Evolutionary conservation across 768 basidiomycete genomes (phyloP), one percentile per base, ranked within the genome.

Genomic region (Hericium rajendrae): DNA sequence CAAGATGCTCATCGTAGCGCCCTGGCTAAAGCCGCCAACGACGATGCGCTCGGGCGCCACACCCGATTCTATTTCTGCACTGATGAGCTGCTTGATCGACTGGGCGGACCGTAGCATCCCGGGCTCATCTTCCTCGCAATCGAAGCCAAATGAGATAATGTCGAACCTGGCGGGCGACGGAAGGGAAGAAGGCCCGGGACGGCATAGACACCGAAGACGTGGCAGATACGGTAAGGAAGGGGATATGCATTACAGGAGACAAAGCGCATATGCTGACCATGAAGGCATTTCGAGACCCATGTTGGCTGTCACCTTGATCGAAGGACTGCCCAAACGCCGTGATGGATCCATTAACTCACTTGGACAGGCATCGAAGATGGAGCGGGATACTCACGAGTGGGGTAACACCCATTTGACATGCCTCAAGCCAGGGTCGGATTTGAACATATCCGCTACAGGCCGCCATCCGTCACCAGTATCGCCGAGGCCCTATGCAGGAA

Each of bases 341-440:
- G 28, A n/a, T 39, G 40, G 22, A 16, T 37, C 56, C 52, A 10
- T 51, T 55, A 37, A 26, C 2, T 13, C 15, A 43, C 22, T 38
- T 48, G 38, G 22, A 13, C 48, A 24, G 12, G 38, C 66, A 60
- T 13, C 63, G 59, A 54, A 46, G 24, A 54, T 43, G 58, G 50
- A 55, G 24, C 54, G 52, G 3, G 53, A 53, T 58, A 74, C 83
- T 73, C 74, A 88, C 78, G 88, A 85, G 69, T 91, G 84, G 18
- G 92, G 92, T 24, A 97, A 74, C 48, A 97, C 73, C 90, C 91
- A 97, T 76, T 94, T 94, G 59, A 94, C 75, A 66, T 94, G 86
- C 12, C 78, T 74, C 37, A 93, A 73, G 10, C 68, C 74, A 38
- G 76, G 67, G 59, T 84, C 78, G 1, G 54, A 53, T 60, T 76